phyloP scores from a whole-genome alignment of 2,329 filamentous ascomycete species.

The Sclerotinia borealis region DNA sequence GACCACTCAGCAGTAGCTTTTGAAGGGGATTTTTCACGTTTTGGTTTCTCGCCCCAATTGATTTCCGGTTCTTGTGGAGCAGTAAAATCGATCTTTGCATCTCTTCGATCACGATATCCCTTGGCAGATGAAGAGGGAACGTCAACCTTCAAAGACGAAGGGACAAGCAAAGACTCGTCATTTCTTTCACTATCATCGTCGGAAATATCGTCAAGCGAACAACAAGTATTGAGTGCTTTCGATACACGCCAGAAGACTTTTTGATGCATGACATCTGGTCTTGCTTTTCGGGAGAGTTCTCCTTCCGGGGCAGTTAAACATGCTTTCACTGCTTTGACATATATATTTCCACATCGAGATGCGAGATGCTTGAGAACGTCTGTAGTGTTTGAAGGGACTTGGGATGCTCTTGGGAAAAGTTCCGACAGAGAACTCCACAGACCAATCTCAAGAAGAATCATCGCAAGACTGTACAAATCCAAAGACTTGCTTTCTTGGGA shows the following conservation, averaged over 20 bases:
- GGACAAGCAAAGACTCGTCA: constrained; percentile 38
- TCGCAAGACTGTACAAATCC: constrained; percentile 68
- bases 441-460: constrained; percentile 68
- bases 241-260: constrained; percentile 48
- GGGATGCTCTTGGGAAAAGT: constrained; percentile 25
- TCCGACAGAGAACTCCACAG: constrained; percentile 60
- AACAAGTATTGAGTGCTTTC: constrained; percentile 50
- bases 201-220: constrained; percentile 53
- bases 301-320: constrained; percentile 67
- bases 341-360: constrained; percentile 62
- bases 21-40: constrained; percentile 16
- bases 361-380: constrained; percentile 28
- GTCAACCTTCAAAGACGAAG: constrained; percentile 20
- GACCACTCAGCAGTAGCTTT: constrained; percentile 16
- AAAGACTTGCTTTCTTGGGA: constrained; percentile 51
- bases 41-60: constrained; percentile 24
- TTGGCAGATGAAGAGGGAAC: constrained; percentile 20
- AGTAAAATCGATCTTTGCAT: constrained; percentile 12
- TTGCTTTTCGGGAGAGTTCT: constrained; percentile 43
- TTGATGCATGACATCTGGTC: constrained; percentile 50
- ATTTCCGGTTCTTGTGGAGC: constrained; percentile 16
- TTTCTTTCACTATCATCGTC: constrained; percentile 45
- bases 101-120: constrained; percentile 13
- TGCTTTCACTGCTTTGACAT: constrained; percentile 67
- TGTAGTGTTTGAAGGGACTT: constrained; percentile 25